A percentile compares a stretch with the other conserved stretches of the same genome.
These are phyloP conservation scores for Magnolia sinica DNA, from an alignment of 164 flowering plant genomes.

Conservation along the genomic window DNA sequence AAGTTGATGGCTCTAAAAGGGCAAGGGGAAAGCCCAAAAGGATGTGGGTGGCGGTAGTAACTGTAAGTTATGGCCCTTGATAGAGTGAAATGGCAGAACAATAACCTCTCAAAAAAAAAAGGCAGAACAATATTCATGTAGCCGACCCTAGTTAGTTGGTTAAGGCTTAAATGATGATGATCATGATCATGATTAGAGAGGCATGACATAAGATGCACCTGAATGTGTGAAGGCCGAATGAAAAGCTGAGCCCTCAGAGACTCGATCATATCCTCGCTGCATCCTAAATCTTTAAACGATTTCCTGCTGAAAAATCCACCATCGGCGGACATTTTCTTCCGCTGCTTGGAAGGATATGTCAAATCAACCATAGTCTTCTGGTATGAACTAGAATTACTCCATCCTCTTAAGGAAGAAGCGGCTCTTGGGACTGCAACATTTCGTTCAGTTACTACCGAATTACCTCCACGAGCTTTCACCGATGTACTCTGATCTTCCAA, in stretches of 20 bases:
- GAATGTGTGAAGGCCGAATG: conserved; percentile 81
- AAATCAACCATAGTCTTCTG: conserved; percentile 18
- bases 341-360: conserved; percentile 15
- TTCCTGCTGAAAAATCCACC: conserved; percentile 66
- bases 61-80: too few species aligned
- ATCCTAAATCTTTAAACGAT: conserved; percentile 65
- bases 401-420: conserved; percentile 42
- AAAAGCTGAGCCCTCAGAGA: conserved; percentile 48
- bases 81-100: too few species aligned
- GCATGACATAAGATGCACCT: conserved; percentile 42
- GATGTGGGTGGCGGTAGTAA: too few species aligned
- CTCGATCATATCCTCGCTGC: conserved; percentile 60
- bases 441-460: conserved; percentile 3
- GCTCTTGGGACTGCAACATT: conserved; percentile 24
- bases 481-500: conserved; percentile 7
- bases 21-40: too few species aligned
- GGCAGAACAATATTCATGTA: too few species aligned
- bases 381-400: conserved; percentile 41
- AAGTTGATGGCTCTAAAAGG: too few species aligned
- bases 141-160: too few species aligned
- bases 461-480: conserved; percentile 14
- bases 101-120: too few species aligned
- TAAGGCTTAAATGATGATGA: too few species aligned
- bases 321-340: conserved; percentile 22
- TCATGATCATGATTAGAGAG: not conserved